Percentiles rank a stretch among this genome's conserved stretches.
phyloP scores from a whole-genome alignment of 345 rosid species.

The Leavenworthia alabamica region DNA sequence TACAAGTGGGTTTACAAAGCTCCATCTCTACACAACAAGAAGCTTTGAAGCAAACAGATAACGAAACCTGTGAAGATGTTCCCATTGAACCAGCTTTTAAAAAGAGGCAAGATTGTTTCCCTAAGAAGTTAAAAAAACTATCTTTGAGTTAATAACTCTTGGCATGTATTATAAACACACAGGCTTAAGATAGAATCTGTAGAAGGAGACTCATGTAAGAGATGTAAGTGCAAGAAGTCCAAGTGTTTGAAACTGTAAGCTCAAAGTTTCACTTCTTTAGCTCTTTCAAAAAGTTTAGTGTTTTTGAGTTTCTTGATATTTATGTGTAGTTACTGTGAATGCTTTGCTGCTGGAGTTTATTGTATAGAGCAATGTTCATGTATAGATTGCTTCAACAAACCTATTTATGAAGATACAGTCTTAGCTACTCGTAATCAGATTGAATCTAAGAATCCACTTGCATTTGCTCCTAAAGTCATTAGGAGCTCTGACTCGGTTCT shows the following conservation, averaged over 20 bases:
- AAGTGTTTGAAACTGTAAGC: slow-evolving; percentile 99
- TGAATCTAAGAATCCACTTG: slow-evolving; percentile 93
- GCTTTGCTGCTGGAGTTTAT: slow-evolving; percentile 97
- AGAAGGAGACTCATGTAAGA: slow-evolving; percentile 70
- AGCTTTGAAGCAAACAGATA: slow-evolving; percentile 35
- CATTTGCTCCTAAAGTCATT: slow-evolving; percentile 98
- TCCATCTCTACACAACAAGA: slow-evolving; percentile 46
- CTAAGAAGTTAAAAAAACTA: not conserved
- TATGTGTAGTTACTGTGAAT: slow-evolving; percentile 49
- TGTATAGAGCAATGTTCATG: slow-evolving; percentile 93
- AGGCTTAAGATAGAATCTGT: slow-evolving; percentile 65
- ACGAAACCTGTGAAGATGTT: slow-evolving; percentile 34
- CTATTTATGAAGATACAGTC: slow-evolving; percentile 85
- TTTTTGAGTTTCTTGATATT: slow-evolving; percentile 9
- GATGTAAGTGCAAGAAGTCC: slow-evolving; percentile 94
- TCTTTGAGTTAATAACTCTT: not conserved
- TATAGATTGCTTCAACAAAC: slow-evolving; percentile 91
- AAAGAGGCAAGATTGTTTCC: slow-evolving; percentile 50
- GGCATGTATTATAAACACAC: slow-evolving; percentile 16
- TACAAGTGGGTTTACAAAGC: slow-evolving; percentile 35
- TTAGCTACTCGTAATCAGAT: slow-evolving; percentile 94
- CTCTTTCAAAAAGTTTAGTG: not conserved
- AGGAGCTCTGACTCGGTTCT: slow-evolving; percentile 47
- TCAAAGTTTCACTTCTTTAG: not conserved
- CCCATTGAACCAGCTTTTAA: slow-evolving; percentile 31